A percentile compares a stretch with the other conserved stretches of the same genome.
Conservation (phyloP, 352 stramenopile genomes). For the Phytophthora sp. region DNA sequence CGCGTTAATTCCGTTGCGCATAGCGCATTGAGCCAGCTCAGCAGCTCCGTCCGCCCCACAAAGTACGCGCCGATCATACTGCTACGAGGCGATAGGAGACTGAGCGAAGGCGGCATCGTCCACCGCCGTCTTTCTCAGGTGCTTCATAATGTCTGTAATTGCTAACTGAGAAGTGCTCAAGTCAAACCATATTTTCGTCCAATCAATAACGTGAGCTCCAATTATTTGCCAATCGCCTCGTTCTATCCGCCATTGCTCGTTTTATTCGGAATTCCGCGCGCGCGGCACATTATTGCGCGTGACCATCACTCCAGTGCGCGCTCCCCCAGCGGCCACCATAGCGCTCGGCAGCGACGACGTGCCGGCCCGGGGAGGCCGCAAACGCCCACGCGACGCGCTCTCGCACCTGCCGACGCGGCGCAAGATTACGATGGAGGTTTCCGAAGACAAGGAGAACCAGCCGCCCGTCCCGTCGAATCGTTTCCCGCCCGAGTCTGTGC, state of each 20-base stretch:
- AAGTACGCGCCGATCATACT: slow-evolving; percentile 67
- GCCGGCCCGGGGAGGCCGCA: slow-evolving; percentile 28
- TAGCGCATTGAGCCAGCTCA: slow-evolving; percentile 97
- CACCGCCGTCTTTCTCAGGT: slow-evolving; percentile 4
- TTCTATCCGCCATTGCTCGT: background rate
- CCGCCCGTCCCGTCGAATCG: too few species aligned
- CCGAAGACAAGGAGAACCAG: slow-evolving; percentile 55
- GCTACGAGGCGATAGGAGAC: background rate
- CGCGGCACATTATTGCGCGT: background rate
- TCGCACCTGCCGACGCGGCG: slow-evolving; percentile 32
- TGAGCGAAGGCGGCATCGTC: background rate
- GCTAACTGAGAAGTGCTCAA: background rate
- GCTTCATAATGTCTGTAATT: background rate
- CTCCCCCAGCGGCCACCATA: slow-evolving; percentile 19
- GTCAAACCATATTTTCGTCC: slow-evolving; percentile 1
- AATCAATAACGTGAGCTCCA: background rate
- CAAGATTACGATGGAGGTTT: slow-evolving; percentile 34
- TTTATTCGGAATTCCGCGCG: slow-evolving; percentile 6
- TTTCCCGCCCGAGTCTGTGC: slow-evolving; percentile 18
- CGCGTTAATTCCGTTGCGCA: slow-evolving; percentile 93
- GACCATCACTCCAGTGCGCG: slow-evolving; percentile 26
- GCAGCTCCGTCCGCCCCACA: slow-evolving; percentile 94
- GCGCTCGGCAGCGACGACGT: slow-evolving; percentile 12
- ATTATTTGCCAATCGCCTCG: slow-evolving; percentile 9
- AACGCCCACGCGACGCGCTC: slow-evolving; percentile 38